Evolutionary conservation across 176 grass and related monocot species (phyloP).

Genomic region (Pontederia paniculata): DNA sequence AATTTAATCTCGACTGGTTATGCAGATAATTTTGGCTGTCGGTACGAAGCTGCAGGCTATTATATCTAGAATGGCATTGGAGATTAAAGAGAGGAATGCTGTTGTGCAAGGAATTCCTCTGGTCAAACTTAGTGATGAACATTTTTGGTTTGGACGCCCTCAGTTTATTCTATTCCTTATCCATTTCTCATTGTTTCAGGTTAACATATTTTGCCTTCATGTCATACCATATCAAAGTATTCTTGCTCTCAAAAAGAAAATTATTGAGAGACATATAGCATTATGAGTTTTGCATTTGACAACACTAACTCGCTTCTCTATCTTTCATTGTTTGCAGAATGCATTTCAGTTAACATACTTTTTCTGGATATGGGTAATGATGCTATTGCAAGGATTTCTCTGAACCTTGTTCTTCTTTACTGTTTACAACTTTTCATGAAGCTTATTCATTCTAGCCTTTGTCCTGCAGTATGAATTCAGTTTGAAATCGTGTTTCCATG

Average conservation of each 20-base stretch:
- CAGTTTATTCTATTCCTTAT: conserved; percentile 64
- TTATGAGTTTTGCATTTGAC: too few species aligned
- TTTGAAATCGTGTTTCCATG: not conserved
- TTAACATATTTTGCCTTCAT: conserved; percentile 11
- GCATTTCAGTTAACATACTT: not conserved
- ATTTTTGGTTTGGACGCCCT: conserved; percentile 84
- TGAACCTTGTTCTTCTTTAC: not conserved
- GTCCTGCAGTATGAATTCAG: not conserved
- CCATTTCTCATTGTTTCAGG: conserved; percentile 77
- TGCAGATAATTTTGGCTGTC: conserved; percentile 67
- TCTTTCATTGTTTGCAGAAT: not conserved
- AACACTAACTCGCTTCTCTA: not conserved
- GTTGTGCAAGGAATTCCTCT: conserved; percentile 88
- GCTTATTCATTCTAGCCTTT: not conserved
- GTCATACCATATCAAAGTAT: too few species aligned
- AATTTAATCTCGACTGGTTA: conserved; percentile 6
- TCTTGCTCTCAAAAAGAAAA: too few species aligned
- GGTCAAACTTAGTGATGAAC: conserved; percentile 62
- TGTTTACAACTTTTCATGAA: not conserved
- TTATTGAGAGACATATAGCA: too few species aligned
- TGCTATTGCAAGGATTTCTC: too few species aligned
- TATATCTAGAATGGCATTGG: conserved; percentile 68
- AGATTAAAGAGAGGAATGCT: conserved; percentile 62
- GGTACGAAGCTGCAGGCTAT: conserved; percentile 91
- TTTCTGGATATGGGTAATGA: not conserved